Base-by-base conservation (phyloP, 2,329 filamentous ascomycete species). In the Penicillium sp. region DNA sequence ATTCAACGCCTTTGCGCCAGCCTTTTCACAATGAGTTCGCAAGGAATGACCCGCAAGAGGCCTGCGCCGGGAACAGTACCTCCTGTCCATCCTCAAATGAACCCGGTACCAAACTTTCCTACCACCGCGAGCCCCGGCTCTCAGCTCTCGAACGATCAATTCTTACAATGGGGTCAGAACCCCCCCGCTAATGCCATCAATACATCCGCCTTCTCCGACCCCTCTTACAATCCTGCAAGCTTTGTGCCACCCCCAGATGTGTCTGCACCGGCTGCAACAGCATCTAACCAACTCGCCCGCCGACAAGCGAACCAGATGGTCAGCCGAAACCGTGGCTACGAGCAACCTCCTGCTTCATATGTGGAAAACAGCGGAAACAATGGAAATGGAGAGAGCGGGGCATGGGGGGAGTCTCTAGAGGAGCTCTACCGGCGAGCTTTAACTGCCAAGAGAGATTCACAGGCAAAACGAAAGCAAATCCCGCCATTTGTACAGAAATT, bases 401-500 rank as follows among this genome's bases (percentile, higher is more conserved):
- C 63, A 56, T 80, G 74, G 73, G 72, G 63, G 56, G 79, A 95
- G 62, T 90, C 86, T 62, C 82, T 95, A 57, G 88, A 92, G 59
- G 81, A 89, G 52, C 77, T 97, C 58, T 91, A 96, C 69, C 85
- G 88, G 70, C 86, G 86, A 74, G 92, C 91, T 22, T 82, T 88
- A 61, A 79, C 88, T 59, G 91, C 91, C 9, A 96, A 95, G 78
- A 85, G 88, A 69, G 94, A 97, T 56, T 88, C 92, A 0, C 89
- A 92, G 71, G 83, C 88, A 16, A 97, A 96, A 75, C 82, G 92
- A 67, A 97, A 97, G 75, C 90, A 95, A 68, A 97, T 99, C 11
- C 93, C 94, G 0, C 93, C 94, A 0, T 99, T 99, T 78, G 92
- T 99, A 41, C 92, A 97, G 74, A 99, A 99, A 72, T 77, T 99